Evolutionary conservation across 148 eudicot species (phyloP), one percentile per base, ranked within the genome.

Genomic region (Cornus controversa): DNA sequence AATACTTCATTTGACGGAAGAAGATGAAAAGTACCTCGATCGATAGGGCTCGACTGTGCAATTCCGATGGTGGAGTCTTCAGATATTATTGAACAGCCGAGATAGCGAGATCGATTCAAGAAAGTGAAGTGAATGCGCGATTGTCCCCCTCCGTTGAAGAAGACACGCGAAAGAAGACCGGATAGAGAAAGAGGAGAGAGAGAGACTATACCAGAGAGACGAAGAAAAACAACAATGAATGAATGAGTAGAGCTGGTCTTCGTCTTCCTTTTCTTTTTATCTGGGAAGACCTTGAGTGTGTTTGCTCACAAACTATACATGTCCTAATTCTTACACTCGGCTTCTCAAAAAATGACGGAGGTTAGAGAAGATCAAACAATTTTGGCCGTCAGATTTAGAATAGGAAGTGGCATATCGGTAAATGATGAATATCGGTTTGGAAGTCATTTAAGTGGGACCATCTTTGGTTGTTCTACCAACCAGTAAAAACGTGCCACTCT

Each of bases 21-120:
- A 25, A 78, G 26, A 70, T 18, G 66, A 63, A 70, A 71, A 20
- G 60, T 78, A 78, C 75, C 80, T 78, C 75, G 75, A 78, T 78
- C 80, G 45, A 70, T 27, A 60, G 75, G 22, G 60, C 62, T 78
- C 36, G 75, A 70, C 62, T 40, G 70, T 78, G 68, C 58, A 74
- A 70, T 70, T 78, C 60, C 75, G 60, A 70, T 10, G 13, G 10
- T 13, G 31, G 37, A 57, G 57, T 58, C 54, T 45, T 69, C 24
- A 8, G 63, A 40, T 25, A 47, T 50, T 28, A 76, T 76, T 67
- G 65, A 57, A 6, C 37, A 74, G 14, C 57, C 1, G 13, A 18
- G 26, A 18, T 22, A 54, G 5, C 67, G 74, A 60, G 80, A 77
- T 77, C 75, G 60, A 60, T 63, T 16, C 13, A 10, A 22, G 67